phyloP scores from a whole-genome alignment of 257 asterid genomes.

The Nicotiana sylvestris region DNA sequence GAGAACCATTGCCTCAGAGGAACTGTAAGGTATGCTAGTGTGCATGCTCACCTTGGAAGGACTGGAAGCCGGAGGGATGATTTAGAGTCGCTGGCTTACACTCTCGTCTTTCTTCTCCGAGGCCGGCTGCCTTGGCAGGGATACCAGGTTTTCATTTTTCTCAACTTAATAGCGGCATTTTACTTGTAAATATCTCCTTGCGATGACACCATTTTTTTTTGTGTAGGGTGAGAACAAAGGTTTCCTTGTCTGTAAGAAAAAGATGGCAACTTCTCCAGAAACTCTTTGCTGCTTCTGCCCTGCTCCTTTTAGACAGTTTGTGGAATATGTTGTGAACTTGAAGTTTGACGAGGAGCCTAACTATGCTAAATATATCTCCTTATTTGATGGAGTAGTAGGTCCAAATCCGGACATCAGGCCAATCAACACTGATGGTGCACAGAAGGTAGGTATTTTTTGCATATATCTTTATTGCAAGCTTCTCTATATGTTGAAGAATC shows the following conservation, averaged over 20 bases:
- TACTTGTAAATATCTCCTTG: background rate
- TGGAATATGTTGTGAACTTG: conserved; percentile 48
- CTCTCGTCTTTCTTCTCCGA: conserved; percentile 50
- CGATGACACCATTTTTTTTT: conserved; percentile 6
- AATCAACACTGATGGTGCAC: conserved; percentile 59
- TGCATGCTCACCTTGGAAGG: conserved; percentile 62
- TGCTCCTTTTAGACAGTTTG: conserved; percentile 43
- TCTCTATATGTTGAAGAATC: background rate
- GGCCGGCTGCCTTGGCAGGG: conserved; percentile 71
- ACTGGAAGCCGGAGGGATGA: conserved; percentile 67
- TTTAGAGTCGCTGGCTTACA: conserved; percentile 61
- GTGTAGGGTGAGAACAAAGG: conserved; percentile 54
- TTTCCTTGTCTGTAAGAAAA: conserved; percentile 56
- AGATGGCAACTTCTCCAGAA: conserved; percentile 59
- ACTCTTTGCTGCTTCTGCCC: conserved; percentile 52
- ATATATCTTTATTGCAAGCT: background rate
- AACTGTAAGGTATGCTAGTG: conserved; percentile 61
- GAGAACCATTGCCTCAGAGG: conserved; percentile 42
- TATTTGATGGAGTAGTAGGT: conserved; percentile 54
- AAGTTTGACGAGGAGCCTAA: conserved; percentile 62
- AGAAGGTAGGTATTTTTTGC: conserved; percentile 45
- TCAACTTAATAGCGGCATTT: conserved; percentile 8
- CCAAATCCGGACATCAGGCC: conserved; percentile 56
- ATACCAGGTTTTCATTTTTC: conserved; percentile 37
- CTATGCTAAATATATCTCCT: conserved; percentile 47